A percentile compares a stretch with the other conserved stretches of the same genome.
Conservation (phyloP, 2,329 filamentous ascomycete genomes). For the Chrysoporthe cubensis region DNA sequence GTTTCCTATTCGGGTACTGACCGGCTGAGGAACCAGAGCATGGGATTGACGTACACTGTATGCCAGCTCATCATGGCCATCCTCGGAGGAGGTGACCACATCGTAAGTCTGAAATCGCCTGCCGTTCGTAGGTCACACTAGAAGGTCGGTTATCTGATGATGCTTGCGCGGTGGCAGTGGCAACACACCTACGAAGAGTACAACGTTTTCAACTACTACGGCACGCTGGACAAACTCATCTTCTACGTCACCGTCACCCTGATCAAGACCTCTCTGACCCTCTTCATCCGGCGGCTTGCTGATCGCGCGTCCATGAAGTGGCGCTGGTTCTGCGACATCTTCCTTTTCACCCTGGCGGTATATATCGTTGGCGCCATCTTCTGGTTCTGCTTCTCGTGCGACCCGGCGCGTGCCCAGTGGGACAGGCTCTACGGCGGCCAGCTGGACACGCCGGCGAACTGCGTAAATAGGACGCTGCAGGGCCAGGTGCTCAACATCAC, state of each 20-base stretch:
- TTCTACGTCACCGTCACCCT: conserved; percentile 40
- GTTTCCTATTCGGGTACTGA: background rate
- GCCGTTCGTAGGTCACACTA: conserved; percentile 36
- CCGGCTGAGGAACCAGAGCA: conserved; percentile 9
- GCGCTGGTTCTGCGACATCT: conserved; percentile 38
- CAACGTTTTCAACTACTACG: conserved; percentile 33
- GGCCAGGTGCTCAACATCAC: conserved; percentile 36
- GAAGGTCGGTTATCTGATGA: background rate
- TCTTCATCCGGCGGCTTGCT: conserved; percentile 43
- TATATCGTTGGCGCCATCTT: conserved; percentile 39
- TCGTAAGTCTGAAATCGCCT: conserved; percentile 7
- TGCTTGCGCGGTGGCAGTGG: conserved; percentile 28
- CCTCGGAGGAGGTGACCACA: conserved; percentile 4
- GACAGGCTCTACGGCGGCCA: conserved; percentile 34
- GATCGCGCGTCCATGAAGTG: conserved; percentile 36
- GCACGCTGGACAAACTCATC: conserved; percentile 32
- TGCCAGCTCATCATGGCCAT: conserved; percentile 16
- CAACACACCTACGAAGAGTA: conserved; percentile 41
- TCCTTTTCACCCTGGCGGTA: conserved; percentile 35
- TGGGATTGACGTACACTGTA: conserved; percentile 21
- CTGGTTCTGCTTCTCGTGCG: conserved; percentile 38
- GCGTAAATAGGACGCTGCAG: conserved; percentile 31
- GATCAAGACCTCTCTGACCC: conserved; percentile 42
- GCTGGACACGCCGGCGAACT: conserved; percentile 30
- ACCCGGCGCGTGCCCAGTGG: conserved; percentile 35